Evolutionary conservation across 768 basidiomycete species (phyloP).

Genomic region (Russula dissimulans): DNA sequence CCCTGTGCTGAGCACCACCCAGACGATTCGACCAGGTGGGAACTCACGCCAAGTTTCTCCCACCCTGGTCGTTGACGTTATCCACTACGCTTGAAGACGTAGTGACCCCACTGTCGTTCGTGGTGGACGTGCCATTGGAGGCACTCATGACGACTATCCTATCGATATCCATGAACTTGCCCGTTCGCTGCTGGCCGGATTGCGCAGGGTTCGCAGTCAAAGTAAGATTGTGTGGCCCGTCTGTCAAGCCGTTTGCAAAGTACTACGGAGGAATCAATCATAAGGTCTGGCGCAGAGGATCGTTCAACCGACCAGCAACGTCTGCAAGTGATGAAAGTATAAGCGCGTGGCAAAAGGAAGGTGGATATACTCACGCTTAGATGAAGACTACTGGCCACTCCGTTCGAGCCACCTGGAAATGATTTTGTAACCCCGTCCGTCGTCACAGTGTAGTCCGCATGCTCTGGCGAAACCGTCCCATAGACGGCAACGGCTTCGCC

Average conservation of each 20-base stretch:
- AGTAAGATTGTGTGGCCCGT: constrained; percentile 32
- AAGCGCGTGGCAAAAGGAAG: not conserved
- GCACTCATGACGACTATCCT: constrained; percentile 6
- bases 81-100: not conserved
- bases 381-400: constrained; percentile 29
- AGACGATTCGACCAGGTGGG: not conserved
- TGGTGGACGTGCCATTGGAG: not conserved
- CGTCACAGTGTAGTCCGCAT: constrained; percentile 37
- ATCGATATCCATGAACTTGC: constrained; percentile 11
- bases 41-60: not conserved
- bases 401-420: constrained; percentile 32
- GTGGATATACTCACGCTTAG: constrained; percentile 22
- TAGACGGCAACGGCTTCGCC: constrained; percentile 49
- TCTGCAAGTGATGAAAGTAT: constrained; percentile 14
- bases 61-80: not conserved
- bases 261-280: constrained; percentile 25
- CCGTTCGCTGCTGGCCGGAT: not conserved
- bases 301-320: constrained; percentile 20
- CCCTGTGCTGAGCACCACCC: not conserved
- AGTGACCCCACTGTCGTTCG: not conserved
- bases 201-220: constrained; percentile 27
- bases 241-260: constrained; percentile 33
- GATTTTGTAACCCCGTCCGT: constrained; percentile 33
- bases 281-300: not conserved
- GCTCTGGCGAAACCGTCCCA: constrained; percentile 44